A percentile compares a stretch with the other conserved stretches of the same genome.
phyloP scores from a whole-genome alignment of 2,329 filamentous ascomycete genomes.

The Mycosphaerelloides madeirae region DNA sequence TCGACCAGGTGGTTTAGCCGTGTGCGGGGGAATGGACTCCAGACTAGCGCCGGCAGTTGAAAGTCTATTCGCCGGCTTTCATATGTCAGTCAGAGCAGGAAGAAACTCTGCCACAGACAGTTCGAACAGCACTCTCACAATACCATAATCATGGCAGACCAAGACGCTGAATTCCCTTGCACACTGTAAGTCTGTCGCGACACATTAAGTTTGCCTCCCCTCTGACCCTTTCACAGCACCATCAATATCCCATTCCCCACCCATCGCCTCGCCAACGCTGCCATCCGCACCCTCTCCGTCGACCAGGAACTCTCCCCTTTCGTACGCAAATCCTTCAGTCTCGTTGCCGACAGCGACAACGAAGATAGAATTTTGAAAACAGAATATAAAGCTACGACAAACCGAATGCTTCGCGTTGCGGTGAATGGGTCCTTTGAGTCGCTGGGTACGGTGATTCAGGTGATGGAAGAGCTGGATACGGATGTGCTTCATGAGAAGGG shows the following conservation, averaged over 20 bases:
- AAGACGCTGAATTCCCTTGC: conserved; percentile 20
- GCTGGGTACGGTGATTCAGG: conserved; percentile 73
- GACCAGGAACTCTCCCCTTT: conserved; percentile 85
- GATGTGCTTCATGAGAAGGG: conserved; percentile 62
- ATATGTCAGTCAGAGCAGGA: background rate
- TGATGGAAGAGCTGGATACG: conserved; percentile 85
- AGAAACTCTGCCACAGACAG: too few relatives aligned
- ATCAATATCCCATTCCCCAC: conserved; percentile 79
- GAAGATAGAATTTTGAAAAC: conserved; percentile 57
- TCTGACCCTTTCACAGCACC: conserved; percentile 46
- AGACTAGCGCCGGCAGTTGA: background rate
- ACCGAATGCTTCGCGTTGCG: conserved; percentile 91
- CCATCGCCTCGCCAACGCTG: conserved; percentile 68
- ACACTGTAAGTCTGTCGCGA: conserved; percentile 18
- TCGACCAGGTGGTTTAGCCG: background rate
- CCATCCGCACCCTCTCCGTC: conserved; percentile 71
- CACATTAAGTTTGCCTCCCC: background rate
- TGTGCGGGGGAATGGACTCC: background rate
- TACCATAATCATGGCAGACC: too few relatives aligned
- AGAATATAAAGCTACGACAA: conserved; percentile 81
- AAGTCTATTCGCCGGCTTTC: background rate
- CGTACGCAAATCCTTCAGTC: conserved; percentile 66
- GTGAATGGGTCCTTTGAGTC: conserved; percentile 97
- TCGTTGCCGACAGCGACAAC: conserved; percentile 34
- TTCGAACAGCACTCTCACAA: too few relatives aligned